Conservation (phyloP, 139 green algal species). For the Tetradesmus obliquus region DNA sequence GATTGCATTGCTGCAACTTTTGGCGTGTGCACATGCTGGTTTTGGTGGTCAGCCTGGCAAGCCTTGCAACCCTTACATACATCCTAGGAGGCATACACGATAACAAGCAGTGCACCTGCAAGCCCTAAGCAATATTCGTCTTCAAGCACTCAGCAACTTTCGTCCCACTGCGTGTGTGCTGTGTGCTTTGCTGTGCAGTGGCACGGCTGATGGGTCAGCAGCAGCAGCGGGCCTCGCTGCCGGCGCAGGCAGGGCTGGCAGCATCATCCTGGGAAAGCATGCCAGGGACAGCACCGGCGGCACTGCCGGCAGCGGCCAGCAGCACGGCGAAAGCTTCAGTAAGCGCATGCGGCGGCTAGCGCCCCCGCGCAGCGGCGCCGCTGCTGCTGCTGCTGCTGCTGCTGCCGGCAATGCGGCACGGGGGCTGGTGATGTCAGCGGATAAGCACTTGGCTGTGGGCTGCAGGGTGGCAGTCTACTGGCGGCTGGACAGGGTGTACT, state of each 20-base stretch:
- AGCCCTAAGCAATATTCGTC: too few relatives aligned
- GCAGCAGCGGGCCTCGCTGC: not conserved
- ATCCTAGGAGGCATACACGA: too few relatives aligned
- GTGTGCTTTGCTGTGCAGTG: not conserved
- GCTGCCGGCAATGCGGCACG: not conserved
- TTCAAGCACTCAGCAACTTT: too few relatives aligned
- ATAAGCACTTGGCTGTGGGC: constrained; percentile 39
- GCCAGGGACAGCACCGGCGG: not conserved
- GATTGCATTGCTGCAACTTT: too few relatives aligned
- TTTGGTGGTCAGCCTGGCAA: too few relatives aligned
- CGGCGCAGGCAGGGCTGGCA: not conserved
- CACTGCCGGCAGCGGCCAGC: not conserved
- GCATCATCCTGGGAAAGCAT: constrained; percentile 34
- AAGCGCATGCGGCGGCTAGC: not conserved
- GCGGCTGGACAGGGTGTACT: constrained; percentile 23
- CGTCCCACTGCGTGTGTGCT: too few relatives aligned
- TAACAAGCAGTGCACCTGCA: too few relatives aligned
- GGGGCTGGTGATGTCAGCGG: not conserved
- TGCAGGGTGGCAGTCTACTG: constrained; percentile 39
- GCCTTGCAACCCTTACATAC: too few relatives aligned
- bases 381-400: not conserved
- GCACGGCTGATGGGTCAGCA: not conserved
- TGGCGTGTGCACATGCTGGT: too few relatives aligned
- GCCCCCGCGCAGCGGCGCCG: not conserved
- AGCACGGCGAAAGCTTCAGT: not conserved